phyloP scores from a whole-genome alignment of 371 early-diverging fungal species.

The Rhizopus stolonifer region DNA sequence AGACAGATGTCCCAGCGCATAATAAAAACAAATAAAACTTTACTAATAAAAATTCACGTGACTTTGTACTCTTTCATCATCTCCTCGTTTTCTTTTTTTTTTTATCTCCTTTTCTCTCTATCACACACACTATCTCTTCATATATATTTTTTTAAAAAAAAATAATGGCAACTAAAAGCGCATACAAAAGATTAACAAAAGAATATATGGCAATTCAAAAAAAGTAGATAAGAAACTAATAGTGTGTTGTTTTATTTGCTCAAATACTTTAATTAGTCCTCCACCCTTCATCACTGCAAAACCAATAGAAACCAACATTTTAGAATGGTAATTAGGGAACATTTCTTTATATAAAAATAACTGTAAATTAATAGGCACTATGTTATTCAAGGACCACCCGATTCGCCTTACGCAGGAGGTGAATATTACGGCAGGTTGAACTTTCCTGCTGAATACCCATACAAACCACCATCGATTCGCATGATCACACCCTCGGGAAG shows the following conservation, averaged over 20 bases:
- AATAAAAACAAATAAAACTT: background rate
- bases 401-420: slow-evolving; percentile 89
- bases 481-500: slow-evolving; percentile 93
- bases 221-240: slow-evolving; percentile 27
- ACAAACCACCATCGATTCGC: slow-evolving; percentile 91
- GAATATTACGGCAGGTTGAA: slow-evolving; percentile 93
- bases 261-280: slow-evolving; percentile 47
- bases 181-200: slow-evolving; percentile 85
- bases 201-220: slow-evolving; percentile 84
- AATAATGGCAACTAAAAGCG: slow-evolving; percentile 89
- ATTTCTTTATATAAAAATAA: background rate
- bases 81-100: slow-evolving; percentile 4
- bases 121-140: background rate
- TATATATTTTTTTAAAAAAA: background rate
- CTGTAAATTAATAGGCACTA: slow-evolving; percentile 74
- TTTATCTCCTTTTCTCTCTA: slow-evolving; percentile 5
- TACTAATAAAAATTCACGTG: background rate
- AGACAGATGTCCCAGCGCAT: slow-evolving; percentile 29
- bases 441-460: slow-evolving; percentile 97
- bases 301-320: slow-evolving; percentile 90
- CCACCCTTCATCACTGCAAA: slow-evolving; percentile 80
- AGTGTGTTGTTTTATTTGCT: background rate
- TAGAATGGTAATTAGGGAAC: slow-evolving; percentile 79
- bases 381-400: slow-evolving; percentile 91
- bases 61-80: background rate